Evolutionary conservation across 345 rosid species (phyloP), one percentile per base, ranked within the genome.

Genomic region (Syzygium oleosum): DNA sequence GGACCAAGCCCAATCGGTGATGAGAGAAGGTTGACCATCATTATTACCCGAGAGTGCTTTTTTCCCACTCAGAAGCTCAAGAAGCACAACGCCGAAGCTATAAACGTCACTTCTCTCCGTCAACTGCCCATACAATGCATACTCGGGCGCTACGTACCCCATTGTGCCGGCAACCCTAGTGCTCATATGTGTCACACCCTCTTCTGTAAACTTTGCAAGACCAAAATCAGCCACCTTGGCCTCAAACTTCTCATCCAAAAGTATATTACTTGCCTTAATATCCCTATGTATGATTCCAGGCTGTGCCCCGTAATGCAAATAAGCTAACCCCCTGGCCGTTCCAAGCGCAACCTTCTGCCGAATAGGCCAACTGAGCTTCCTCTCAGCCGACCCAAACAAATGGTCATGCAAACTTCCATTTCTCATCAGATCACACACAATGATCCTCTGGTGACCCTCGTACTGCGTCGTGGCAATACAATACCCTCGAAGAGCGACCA

Each of bases 81-180:
- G 95, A 87, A 97, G 96, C 91, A 96, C 96, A 22, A 95, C 95
- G 22, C 99, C 99, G 6, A 95, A 97, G 89, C 99, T 97, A 87
- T 94, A 97, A 85, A 97, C 99, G 25, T 97, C 99, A 52, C 98
- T 97, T 85, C 96, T 93, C 87, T 95, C 98, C 0, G 99, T 97
- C 89, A 97, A 86, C 49, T 97, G 98, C 84, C 98, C 99, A 58
- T 97, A 96, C 86, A 96, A 87, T 0, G 99, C 98, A 84, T 97
- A 97, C 93, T 97, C 99, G 2, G 99, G 99, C 9, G 99, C 99
- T 46, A 97, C 98, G 78, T 97, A 97, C 38, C 99, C 99, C 99
- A 94, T 95, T 25, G 99, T 97, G 21, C 99, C 99, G 0, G 98
- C 99, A 7, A 96, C 99, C 88, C 99, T 88, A 5, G 99, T 97